Percentiles rank a stretch among this genome's conserved stretches.
phyloP scores from a whole-genome alignment of 192 early-diverging fungal species.

The Coemansia sp. region DNA sequence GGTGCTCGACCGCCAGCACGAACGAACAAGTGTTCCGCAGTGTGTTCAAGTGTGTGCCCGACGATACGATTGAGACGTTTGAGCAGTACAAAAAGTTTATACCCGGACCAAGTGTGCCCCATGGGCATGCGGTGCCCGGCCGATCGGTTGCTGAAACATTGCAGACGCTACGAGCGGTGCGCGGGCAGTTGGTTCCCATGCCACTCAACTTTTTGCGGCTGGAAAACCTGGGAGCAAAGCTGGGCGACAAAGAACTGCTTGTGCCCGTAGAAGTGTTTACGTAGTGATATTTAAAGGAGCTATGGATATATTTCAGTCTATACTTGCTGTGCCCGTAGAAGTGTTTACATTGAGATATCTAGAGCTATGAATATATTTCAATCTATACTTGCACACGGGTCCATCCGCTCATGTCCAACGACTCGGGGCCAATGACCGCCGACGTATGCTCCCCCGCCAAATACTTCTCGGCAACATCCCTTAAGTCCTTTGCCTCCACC shows the following conservation, averaged over 20 bases:
- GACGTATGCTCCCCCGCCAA: constrained; percentile 41
- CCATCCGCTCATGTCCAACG: constrained; percentile 21
- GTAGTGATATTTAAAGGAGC: background rate
- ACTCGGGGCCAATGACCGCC: constrained; percentile 51
- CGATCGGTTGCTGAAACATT: constrained; percentile 24
- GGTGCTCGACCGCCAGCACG: constrained; percentile 62
- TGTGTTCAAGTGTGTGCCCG: constrained; percentile 84
- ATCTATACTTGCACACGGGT: background rate
- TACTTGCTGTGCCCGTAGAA: constrained; percentile 45
- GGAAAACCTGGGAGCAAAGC: constrained; percentile 54
- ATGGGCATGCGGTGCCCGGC: constrained; percentile 42
- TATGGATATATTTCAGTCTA: too few relatives aligned
- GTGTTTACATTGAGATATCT: constrained; percentile 38
- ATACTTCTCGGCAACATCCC: constrained; percentile 70
- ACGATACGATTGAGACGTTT: constrained; percentile 72
- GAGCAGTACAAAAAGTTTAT: constrained; percentile 56
- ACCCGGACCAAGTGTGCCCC: constrained; percentile 39
- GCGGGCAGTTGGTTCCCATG: constrained; percentile 52
- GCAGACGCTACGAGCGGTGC: constrained; percentile 36
- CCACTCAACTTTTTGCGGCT: constrained; percentile 53
- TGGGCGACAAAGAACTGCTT: constrained; percentile 51
- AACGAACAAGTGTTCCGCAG: constrained; percentile 76
- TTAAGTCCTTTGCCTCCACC: constrained; percentile 67
- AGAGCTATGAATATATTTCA: background rate
- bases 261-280: constrained; percentile 56